Percentiles rank a stretch among this genome's conserved stretches.
Conservation (phyloP, 1,284 basidiomycete genomes). For the Blastosporella zonata region DNA sequence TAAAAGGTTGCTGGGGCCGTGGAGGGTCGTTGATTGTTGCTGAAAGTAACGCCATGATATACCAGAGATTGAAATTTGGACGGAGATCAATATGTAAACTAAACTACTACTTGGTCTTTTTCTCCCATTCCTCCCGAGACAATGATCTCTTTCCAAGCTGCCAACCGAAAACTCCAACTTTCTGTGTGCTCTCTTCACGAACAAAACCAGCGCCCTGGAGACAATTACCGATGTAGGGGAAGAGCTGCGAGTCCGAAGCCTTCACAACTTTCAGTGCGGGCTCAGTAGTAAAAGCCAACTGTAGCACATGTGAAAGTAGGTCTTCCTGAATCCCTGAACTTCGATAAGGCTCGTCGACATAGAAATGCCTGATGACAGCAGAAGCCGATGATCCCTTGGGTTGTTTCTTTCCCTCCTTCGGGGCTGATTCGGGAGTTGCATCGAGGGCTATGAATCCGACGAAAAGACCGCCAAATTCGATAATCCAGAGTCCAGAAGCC, state of each 20-base stretch:
- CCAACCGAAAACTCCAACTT: constrained; percentile 55
- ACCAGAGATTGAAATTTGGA: background rate
- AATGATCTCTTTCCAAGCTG: constrained; percentile 41
- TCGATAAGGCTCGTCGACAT: constrained; percentile 65
- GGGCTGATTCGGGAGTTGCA: constrained; percentile 39
- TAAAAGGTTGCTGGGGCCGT: constrained; percentile 43
- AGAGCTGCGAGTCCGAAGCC: constrained; percentile 47
- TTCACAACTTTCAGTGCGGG: constrained; percentile 42
- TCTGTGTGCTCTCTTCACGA: constrained; percentile 38
- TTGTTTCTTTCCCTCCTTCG: constrained; percentile 24
- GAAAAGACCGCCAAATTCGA: constrained; percentile 58
- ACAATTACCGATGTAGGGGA: constrained; percentile 46
- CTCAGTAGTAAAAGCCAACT: constrained; percentile 51
- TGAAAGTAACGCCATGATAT: constrained; percentile 25
- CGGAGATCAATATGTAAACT: background rate
- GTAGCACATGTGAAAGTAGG: constrained; percentile 57
- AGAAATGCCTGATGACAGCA: constrained; percentile 76
- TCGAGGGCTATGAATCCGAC: constrained; percentile 73
- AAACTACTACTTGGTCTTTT: constrained; percentile 11
- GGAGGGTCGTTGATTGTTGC: constrained; percentile 33
- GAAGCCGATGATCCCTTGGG: constrained; percentile 36
- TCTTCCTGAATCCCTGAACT: constrained; percentile 59
- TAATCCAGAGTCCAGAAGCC: constrained; percentile 65
- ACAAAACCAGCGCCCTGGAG: constrained; percentile 52
- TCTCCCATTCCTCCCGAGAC: constrained; percentile 40